Conservation (phyloP, 768 basidiomycete genomes). For the Lanmaoa pseudosensibilis region DNA sequence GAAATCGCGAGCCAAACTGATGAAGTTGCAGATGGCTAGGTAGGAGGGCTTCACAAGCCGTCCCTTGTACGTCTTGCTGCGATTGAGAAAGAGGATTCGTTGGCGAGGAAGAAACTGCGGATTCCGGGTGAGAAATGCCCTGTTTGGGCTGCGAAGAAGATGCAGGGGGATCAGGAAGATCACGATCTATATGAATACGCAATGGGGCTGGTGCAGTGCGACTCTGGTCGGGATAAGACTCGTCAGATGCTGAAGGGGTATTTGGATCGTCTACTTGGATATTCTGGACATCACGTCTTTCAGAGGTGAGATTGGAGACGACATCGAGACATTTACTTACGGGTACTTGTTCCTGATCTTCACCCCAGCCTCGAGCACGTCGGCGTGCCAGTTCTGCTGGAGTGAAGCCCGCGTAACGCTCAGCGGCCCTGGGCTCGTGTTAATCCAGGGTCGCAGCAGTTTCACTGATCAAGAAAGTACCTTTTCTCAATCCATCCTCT, state of each 20-base stretch:
- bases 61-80: conserved; percentile 35
- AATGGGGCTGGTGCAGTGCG: conserved; percentile 24
- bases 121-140: conserved; percentile 5
- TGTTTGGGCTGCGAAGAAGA: conserved; percentile 9
- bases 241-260: conserved; percentile 2
- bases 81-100: conserved; percentile 31
- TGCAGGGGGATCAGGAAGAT: conserved; percentile 31
- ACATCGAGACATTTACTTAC: conserved; percentile 13
- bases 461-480: conserved; percentile 25
- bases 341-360: conserved; percentile 29
- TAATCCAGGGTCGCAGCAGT: neutral
- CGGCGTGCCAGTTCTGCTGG: conserved; percentile 57
- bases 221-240: conserved; percentile 9
- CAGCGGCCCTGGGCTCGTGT: conserved; percentile 63
- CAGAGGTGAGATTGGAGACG: conserved; percentile 4
- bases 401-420: conserved; percentile 68
- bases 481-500: conserved; percentile 87
- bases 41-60: conserved; percentile 50
- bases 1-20: conserved; percentile 82
- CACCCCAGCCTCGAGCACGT: conserved; percentile 71
- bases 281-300: conserved; percentile 11
- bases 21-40: conserved; percentile 70
- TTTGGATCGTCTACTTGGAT: conserved; percentile 11
- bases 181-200: conserved; percentile 46
- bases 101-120: conserved; percentile 13